Percentiles rank a stretch among this genome's conserved stretches.
Evolutionary conservation across 768 basidiomycete genomes (phyloP).

Genomic region (Boletus barrowsii): DNA sequence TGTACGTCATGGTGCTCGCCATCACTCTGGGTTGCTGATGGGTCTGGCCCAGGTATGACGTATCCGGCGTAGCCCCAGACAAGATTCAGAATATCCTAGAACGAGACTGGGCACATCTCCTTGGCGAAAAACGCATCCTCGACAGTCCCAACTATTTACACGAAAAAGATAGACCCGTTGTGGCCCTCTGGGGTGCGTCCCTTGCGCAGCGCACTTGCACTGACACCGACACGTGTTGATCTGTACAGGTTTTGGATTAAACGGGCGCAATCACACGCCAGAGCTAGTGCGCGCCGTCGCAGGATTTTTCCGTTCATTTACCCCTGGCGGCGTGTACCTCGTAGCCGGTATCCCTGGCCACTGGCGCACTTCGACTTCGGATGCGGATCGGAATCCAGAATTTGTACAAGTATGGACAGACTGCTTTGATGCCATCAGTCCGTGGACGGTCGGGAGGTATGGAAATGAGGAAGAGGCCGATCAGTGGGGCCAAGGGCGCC

Average conservation of each 20-base stretch:
- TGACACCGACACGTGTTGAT: not conserved
- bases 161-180: constrained; percentile 66
- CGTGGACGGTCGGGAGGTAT: constrained; percentile 81
- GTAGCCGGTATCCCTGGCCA: constrained; percentile 67
- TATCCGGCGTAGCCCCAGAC: constrained; percentile 70
- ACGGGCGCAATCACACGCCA: constrained; percentile 59
- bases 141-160: constrained; percentile 72
- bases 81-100: constrained; percentile 65
- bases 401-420: constrained; percentile 70
- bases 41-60: constrained; percentile 63
- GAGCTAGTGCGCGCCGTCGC: constrained; percentile 53
- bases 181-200: constrained; percentile 66
- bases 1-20: constrained; percentile 47
- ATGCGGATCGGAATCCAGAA: constrained; percentile 65
- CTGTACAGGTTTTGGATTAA: constrained; percentile 64
- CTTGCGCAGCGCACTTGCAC: too few relatives aligned
- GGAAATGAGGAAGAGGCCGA: constrained; percentile 59
- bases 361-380: constrained; percentile 70
- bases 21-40: not conserved
- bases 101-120: constrained; percentile 71
- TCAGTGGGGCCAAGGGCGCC: constrained; percentile 55
- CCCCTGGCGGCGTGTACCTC: constrained; percentile 74
- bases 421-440: constrained; percentile 77
- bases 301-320: constrained; percentile 54
- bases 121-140: constrained; percentile 56